Percentiles rank a stretch among this genome's conserved stretches.
Conservation (phyloP, 1,284 basidiomycete species). For the Abortiporus biennis region DNA sequence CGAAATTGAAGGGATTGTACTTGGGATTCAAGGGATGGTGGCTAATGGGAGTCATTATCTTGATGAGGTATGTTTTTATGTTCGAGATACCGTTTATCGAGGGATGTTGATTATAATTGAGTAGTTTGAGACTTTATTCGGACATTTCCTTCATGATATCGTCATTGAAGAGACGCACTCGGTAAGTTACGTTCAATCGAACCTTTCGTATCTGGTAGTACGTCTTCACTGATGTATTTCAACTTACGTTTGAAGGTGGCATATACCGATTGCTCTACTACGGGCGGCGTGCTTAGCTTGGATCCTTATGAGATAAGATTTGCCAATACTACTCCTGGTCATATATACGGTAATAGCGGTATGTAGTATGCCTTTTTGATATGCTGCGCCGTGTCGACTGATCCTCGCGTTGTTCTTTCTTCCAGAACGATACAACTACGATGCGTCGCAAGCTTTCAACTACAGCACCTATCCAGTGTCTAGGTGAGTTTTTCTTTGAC, state of each 20-base stretch:
- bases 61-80: constrained; percentile 31
- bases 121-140: constrained; percentile 46
- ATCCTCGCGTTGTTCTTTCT: background rate
- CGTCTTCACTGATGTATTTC: background rate
- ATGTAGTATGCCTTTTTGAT: constrained; percentile 10
- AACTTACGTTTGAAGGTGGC: constrained; percentile 33
- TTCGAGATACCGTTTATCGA: background rate
- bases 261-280: constrained; percentile 61
- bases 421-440: constrained; percentile 51
- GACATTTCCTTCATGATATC: constrained; percentile 46
- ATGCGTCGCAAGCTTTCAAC: constrained; percentile 48
- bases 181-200: constrained; percentile 22
- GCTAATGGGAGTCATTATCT: constrained; percentile 40
- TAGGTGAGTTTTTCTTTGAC: constrained; percentile 25
- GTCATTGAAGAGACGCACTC: constrained; percentile 45
- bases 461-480: constrained; percentile 49
- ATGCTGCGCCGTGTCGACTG: background rate
- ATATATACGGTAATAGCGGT: constrained; percentile 56
- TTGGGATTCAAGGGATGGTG: constrained; percentile 29
- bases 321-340: constrained; percentile 40
- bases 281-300: constrained; percentile 48
- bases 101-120: background rate
- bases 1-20: constrained; percentile 52
- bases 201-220: background rate
- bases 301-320: constrained; percentile 53